Percentiles rank a stretch among this genome's conserved stretches.
phyloP scores from a whole-genome alignment of 2,329 filamentous ascomycete genomes.

The Aphanocladium album region DNA sequence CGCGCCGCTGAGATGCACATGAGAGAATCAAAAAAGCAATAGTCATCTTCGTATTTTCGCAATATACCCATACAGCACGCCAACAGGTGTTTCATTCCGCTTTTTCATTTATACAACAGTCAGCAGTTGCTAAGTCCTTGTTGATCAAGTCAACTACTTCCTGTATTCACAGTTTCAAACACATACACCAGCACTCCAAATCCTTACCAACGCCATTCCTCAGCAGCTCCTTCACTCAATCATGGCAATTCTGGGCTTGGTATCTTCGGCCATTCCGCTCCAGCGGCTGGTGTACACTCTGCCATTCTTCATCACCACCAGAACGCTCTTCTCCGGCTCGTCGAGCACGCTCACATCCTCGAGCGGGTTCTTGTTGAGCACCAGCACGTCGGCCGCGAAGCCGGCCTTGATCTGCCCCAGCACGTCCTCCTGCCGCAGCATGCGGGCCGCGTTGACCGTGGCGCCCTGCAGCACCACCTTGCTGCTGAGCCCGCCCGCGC shows the following conservation, averaged over 20 bases:
- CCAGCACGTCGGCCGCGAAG: conserved; percentile 47
- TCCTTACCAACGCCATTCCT: too few relatives aligned
- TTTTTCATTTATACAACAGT: too few relatives aligned
- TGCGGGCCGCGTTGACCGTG: conserved; percentile 44
- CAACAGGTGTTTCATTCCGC: too few relatives aligned
- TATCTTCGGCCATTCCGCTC: conserved; percentile 18
- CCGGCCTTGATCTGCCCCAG: conserved; percentile 47
- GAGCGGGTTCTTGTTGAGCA: conserved; percentile 48
- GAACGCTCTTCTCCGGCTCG: conserved; percentile 39
- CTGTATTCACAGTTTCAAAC: too few relatives aligned
- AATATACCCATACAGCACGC: too few relatives aligned
- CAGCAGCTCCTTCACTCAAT: background rate
- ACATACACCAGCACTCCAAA: too few relatives aligned
- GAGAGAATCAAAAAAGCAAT: too few relatives aligned
- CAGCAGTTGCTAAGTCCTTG: too few relatives aligned
- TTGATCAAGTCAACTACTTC: too few relatives aligned
- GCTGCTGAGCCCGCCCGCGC: conserved; percentile 20
- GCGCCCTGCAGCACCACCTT: conserved; percentile 25
- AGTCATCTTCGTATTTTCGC: too few relatives aligned
- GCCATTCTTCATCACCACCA: conserved; percentile 52
- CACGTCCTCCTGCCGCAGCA: conserved; percentile 39
- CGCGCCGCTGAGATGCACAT: too few relatives aligned
- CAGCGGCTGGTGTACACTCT: conserved; percentile 28
- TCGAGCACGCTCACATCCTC: conserved; percentile 50
- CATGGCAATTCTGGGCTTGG: background rate